Evolutionary conservation across 2,329 filamentous ascomycete species (phyloP), one percentile per base, ranked within the genome.

Genomic region (Alternaria atra): DNA sequence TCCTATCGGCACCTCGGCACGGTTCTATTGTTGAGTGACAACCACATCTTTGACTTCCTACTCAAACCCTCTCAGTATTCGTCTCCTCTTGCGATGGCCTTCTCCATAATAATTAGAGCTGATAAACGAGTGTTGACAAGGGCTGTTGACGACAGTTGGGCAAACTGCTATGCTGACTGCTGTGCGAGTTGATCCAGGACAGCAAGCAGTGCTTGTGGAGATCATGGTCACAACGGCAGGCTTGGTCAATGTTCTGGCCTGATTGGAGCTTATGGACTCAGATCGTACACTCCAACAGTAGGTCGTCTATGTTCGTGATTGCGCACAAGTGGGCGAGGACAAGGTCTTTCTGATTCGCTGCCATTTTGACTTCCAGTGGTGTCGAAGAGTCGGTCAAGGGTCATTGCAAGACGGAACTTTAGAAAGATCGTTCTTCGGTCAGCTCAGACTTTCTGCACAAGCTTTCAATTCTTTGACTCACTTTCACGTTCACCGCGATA

Each of bases 291-390:
- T 25, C 17, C 27, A 20, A 20, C 20, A 10, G 44, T 48, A 5
- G 35, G 13, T 43, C 27, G 15, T 56, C 35, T 13, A 17, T 20
- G 20, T 20, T 44, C 23, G 20, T 46, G 12, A 27, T 29, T 9
- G 25, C 35, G 34, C 35, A 15, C 20, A 25, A 27, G 47, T 32
- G 32, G 9, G 17, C 17, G 12, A 17, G 32, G 15, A 51, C 2
- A 17, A 51, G n/a, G 3, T 51, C 47, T 9, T 37, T 15, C 20
- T 51, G 47, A 17, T 37, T 27, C 10, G 46, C 23, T 52, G 48
- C 48, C 48, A 52, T 52, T 34, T 29, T 17, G 46, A 25, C 48
- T 52, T 52, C 48, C 46, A 17, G 27, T 30, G 20, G 17, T 37
- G 23, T 52, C 17, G 25, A 3, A 34, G 9, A 15, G 13, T 51